Evolutionary conservation across 768 basidiomycete species (phyloP).

Genomic region (Cystobasidium tubakii): DNA sequence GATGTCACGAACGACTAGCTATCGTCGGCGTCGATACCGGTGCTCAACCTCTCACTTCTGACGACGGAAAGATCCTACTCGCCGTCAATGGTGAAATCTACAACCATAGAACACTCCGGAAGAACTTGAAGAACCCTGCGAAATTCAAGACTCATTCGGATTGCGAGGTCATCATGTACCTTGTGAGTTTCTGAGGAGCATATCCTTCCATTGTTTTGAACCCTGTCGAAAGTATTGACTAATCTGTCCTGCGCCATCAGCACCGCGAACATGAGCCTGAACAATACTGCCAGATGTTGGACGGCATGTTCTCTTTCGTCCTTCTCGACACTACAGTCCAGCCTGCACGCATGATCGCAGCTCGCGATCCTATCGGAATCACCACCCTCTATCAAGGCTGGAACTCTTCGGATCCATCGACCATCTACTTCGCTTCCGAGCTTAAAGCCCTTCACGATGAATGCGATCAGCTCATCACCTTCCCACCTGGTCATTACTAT

Average conservation of each 20-base stretch:
- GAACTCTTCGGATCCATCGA: slow-evolving; percentile 72
- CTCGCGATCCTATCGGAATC: slow-evolving; percentile 93
- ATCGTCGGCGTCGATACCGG: slow-evolving; percentile 97
- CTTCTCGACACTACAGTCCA: slow-evolving; percentile 86
- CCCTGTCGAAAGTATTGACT: background rate
- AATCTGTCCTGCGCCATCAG: too few relatives aligned
- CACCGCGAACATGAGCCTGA: slow-evolving; percentile 71
- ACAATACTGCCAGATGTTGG: slow-evolving; percentile 69
- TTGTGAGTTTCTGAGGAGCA: slow-evolving; percentile 61
- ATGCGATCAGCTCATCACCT: slow-evolving; percentile 88
- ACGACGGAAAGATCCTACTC: slow-evolving; percentile 74
- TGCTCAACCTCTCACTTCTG: slow-evolving; percentile 84
- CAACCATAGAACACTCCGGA: slow-evolving; percentile 80
- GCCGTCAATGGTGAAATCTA: slow-evolving; percentile 99
- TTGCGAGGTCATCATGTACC: slow-evolving; percentile 90
- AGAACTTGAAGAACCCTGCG: slow-evolving; percentile 58
- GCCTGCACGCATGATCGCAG: slow-evolving; percentile 85
- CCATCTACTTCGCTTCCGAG: slow-evolving; percentile 88
- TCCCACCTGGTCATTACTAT: slow-evolving; percentile 95
- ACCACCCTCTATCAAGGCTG: slow-evolving; percentile 98
- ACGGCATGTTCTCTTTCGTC: slow-evolving; percentile 99
- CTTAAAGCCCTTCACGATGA: slow-evolving; percentile 84
- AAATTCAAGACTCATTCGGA: slow-evolving; percentile 96
- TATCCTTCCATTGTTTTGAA: background rate
- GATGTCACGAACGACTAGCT: slow-evolving; percentile 83